Conservation (phyloP, 1,284 basidiomycete genomes). For the Irpex sp. region DNA sequence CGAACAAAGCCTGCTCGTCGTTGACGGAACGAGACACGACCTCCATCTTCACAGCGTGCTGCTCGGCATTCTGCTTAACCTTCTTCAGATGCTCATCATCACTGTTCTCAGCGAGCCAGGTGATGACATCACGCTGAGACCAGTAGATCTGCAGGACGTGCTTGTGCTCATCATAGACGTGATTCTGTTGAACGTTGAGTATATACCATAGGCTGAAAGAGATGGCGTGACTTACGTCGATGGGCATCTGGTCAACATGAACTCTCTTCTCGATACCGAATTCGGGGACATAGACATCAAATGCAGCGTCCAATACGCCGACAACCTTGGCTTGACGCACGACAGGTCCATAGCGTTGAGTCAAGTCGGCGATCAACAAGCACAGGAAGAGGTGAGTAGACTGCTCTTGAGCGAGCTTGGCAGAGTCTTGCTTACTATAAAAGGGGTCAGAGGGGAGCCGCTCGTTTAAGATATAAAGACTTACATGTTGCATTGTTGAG, state of each 20-base stretch:
- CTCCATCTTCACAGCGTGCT: conserved; percentile 84
- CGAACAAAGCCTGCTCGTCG: conserved; percentile 85
- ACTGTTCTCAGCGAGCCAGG: conserved; percentile 90
- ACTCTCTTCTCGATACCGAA: conserved; percentile 98
- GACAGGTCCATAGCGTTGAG: conserved; percentile 92
- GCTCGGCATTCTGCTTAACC: conserved; percentile 85
- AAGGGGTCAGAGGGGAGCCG: conserved; percentile 10
- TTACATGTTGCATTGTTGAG: conserved; percentile 95
- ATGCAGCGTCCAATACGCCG: conserved; percentile 91
- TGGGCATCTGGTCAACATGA: conserved; percentile 98
- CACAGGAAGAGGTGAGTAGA: conserved; percentile 95
- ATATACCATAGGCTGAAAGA: background rate
- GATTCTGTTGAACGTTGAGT: conserved; percentile 53
- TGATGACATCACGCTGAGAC: conserved; percentile 89
- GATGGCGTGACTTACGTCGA: conserved; percentile 60
- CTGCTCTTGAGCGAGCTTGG: conserved; percentile 92
- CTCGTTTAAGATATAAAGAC: conserved; percentile 23
- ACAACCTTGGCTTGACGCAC: conserved; percentile 91
- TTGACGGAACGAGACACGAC: conserved; percentile 75
- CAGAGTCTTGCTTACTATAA: conserved; percentile 83
- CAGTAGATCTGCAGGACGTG: conserved; percentile 91
- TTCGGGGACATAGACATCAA: conserved; percentile 91
- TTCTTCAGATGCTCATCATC: conserved; percentile 93
- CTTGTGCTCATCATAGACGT: conserved; percentile 90
- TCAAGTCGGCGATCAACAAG: conserved; percentile 89